A percentile compares a stretch with the other conserved stretches of the same genome.
phyloP scores from a whole-genome alignment of 2,329 filamentous ascomycete species.

The Penicillium capsulatum region DNA sequence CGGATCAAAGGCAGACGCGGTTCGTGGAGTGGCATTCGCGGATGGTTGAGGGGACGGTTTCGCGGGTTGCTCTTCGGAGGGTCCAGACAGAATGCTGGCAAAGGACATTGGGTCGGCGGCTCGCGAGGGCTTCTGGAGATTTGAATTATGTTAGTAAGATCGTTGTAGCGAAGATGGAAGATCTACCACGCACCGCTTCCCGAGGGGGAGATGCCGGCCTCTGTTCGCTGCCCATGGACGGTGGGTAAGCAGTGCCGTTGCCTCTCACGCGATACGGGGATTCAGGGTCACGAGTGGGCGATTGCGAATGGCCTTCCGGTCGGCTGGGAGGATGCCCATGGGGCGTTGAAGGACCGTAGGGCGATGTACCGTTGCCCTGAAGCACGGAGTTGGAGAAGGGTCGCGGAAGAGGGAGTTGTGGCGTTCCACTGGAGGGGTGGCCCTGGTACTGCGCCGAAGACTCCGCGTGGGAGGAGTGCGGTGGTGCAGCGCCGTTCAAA shows the following conservation, averaged over 20 bases:
- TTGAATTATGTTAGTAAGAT: slow-evolving; percentile 15
- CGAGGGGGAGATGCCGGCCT: slow-evolving; percentile 37
- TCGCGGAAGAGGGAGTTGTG: slow-evolving; percentile 33
- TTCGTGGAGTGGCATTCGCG: neutral
- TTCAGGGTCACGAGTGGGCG: slow-evolving; percentile 41
- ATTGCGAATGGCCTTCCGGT: slow-evolving; percentile 38
- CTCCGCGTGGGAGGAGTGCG: slow-evolving; percentile 31
- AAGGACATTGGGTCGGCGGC: slow-evolving; percentile 89
- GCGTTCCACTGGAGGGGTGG: slow-evolving; percentile 29
- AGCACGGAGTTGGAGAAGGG: slow-evolving; percentile 36
- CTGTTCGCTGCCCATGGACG: slow-evolving; percentile 31
- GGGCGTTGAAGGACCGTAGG: slow-evolving; percentile 35
- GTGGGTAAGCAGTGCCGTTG: slow-evolving; percentile 30
- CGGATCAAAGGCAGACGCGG: too few relatives aligned
- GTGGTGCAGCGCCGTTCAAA: slow-evolving; percentile 36
- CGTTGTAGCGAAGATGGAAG: neutral
- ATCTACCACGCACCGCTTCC: slow-evolving; percentile 37
- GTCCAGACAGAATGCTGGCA: slow-evolving; percentile 83
- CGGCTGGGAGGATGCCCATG: slow-evolving; percentile 42
- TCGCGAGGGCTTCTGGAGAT: slow-evolving; percentile 62
- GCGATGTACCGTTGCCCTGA: slow-evolving; percentile 34
- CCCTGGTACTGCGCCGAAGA: slow-evolving; percentile 35
- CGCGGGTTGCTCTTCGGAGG: slow-evolving; percentile 57
- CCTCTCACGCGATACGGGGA: slow-evolving; percentile 30
- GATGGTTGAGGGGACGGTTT: slow-evolving; percentile 46